Evolutionary conservation across 441 rosid genomes (phyloP).

Genomic region (Populus hybrid): DNA sequence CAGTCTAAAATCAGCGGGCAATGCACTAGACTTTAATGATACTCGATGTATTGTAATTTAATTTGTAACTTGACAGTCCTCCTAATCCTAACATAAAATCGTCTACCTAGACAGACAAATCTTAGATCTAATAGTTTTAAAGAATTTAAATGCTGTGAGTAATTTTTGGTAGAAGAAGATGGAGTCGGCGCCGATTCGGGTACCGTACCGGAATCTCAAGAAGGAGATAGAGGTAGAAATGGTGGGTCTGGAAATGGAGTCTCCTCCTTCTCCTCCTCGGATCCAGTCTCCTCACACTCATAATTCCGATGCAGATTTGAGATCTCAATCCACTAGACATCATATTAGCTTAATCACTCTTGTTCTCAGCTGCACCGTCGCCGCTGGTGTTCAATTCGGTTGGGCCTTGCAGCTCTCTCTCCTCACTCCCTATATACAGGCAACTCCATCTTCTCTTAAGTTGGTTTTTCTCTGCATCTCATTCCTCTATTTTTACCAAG

Average conservation of each 20-base stretch:
- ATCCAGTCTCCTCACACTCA: conserved; percentile 23
- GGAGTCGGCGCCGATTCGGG: no score
- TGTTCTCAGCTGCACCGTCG: conserved; percentile 79
- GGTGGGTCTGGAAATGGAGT: conserved; percentile 35
- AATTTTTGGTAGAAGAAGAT: conserved; percentile 22
- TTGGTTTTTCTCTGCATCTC: background rate
- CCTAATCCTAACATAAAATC: background rate
- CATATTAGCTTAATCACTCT: conserved; percentile 49
- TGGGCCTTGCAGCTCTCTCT: conserved; percentile 36
- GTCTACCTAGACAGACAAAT: background rate
- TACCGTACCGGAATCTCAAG: conserved; percentile 70
- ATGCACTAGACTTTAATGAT: background rate
- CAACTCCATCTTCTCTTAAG: background rate
- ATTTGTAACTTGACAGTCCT: background rate
- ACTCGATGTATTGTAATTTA: background rate
- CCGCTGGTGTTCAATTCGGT: conserved; percentile 91
- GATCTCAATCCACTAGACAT: conserved; percentile 28
- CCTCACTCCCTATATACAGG: conserved; percentile 91
- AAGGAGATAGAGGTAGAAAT: conserved; percentile 67
- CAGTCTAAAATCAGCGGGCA: background rate
- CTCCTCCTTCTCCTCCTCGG: conserved; percentile 26
- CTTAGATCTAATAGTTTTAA: background rate
- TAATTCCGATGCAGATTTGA: conserved; percentile 13
- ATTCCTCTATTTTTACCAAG: conserved; percentile 20
- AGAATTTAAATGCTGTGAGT: background rate